Evolutionary conservation across 1,284 basidiomycete species (phyloP).

Genomic region (Gomphus sp.): DNA sequence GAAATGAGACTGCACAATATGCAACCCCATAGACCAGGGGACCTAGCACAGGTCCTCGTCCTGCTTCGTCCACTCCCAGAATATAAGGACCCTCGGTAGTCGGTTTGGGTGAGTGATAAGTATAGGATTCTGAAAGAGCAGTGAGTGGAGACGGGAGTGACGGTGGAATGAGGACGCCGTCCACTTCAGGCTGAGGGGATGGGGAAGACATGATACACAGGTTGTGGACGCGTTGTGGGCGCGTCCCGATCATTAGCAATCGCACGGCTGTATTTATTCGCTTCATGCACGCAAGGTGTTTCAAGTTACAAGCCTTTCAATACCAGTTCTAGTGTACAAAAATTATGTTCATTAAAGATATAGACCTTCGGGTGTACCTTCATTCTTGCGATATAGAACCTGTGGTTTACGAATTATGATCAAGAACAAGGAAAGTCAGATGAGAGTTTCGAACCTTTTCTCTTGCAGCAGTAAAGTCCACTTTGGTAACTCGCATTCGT

Average conservation of each 20-base stretch:
- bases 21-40: slow-evolving; percentile 95
- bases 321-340: not conserved
- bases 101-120: slow-evolving; percentile 70
- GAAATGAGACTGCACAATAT: slow-evolving; percentile 80
- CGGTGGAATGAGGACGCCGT: slow-evolving; percentile 18
- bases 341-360: slow-evolving; percentile 41
- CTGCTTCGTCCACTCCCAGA: slow-evolving; percentile 95
- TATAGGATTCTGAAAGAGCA: slow-evolving; percentile 66
- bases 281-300: not conserved
- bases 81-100: slow-evolving; percentile 65
- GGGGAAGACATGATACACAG: not conserved
- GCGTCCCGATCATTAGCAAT: not conserved
- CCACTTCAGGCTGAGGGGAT: not conserved
- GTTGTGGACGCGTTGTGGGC: slow-evolving; percentile 6
- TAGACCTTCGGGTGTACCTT: slow-evolving; percentile 81
- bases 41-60: slow-evolving; percentile 88
- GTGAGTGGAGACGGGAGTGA: slow-evolving; percentile 45
- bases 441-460: slow-evolving; percentile 60
- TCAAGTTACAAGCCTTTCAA: not conserved
- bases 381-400: slow-evolving; percentile 89
- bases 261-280: not conserved
- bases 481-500: slow-evolving; percentile 94
- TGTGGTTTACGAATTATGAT: slow-evolving; percentile 20
- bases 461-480: slow-evolving; percentile 78
- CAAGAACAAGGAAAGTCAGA: not conserved